phyloP scores from a whole-genome alignment of 2,329 filamentous ascomycete species.

The Colletotrichum simmondsii region DNA sequence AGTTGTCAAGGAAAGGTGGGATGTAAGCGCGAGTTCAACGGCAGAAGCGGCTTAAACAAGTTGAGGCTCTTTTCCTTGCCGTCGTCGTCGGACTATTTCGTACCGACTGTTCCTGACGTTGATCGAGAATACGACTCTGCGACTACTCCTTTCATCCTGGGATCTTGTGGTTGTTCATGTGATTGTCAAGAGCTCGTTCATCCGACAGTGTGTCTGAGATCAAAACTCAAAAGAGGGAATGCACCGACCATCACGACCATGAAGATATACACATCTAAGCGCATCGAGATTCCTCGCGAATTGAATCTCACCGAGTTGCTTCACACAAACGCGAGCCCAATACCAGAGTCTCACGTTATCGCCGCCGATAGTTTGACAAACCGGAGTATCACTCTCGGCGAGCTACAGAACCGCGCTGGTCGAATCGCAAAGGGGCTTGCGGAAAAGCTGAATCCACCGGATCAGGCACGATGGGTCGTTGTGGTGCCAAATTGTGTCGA shows the following conservation, averaged over 20 bases:
- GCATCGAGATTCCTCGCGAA: slow-evolving; percentile 49
- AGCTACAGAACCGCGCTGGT: slow-evolving; percentile 52
- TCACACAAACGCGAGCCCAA: slow-evolving; percentile 45
- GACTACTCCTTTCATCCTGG: too few relatives aligned
- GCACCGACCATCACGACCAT: slow-evolving; percentile 36
- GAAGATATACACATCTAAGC: slow-evolving; percentile 45
- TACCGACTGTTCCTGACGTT: neutral
- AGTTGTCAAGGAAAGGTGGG: too few relatives aligned
- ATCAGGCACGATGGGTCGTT: slow-evolving; percentile 53
- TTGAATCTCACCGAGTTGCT: slow-evolving; percentile 57
- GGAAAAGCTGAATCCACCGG: slow-evolving; percentile 42
- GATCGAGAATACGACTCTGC: neutral
- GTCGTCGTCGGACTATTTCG: neutral
- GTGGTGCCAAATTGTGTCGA: slow-evolving; percentile 57
- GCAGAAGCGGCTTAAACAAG: neutral
- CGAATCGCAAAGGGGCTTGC: slow-evolving; percentile 52
- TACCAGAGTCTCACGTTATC: slow-evolving; percentile 55
- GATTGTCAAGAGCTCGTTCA: neutral
- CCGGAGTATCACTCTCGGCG: slow-evolving; percentile 55
- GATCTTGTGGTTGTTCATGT: neutral
- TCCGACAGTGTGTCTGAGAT: neutral
- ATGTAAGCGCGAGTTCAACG: neutral
- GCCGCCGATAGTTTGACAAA: slow-evolving; percentile 55
- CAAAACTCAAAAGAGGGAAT: neutral
- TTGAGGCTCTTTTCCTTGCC: too few relatives aligned